These are phyloP conservation scores for Fraxinus albicans DNA, from an alignment of 305 asterid genomes.

Conservation along the genomic window DNA sequence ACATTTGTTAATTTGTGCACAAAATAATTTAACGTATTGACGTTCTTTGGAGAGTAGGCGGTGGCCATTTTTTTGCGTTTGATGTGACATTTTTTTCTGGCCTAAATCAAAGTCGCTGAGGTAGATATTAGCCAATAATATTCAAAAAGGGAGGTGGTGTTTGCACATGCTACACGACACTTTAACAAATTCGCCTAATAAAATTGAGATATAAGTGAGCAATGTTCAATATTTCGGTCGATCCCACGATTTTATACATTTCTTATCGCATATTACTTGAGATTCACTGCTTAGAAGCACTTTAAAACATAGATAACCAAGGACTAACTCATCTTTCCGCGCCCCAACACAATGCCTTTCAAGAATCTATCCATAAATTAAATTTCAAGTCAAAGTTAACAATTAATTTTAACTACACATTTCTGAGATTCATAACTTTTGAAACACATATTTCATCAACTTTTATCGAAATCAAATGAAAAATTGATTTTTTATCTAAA, in stretches of 20 bases:
- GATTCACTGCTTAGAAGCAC: neutral
- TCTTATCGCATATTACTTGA: neutral
- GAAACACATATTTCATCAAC: too few relatives aligned
- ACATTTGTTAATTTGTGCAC: neutral
- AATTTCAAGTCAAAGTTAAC: too few relatives aligned
- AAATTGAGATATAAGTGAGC: neutral
- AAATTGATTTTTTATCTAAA: too few relatives aligned
- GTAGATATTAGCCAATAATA: neutral
- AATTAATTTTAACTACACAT: too few relatives aligned
- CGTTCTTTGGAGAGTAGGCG: neutral
- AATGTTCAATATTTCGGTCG: neutral
- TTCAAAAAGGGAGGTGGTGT: neutral
- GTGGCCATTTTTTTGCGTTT: neutral
- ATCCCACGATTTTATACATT: neutral
- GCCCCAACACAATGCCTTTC: neutral
- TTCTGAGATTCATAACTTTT: too few relatives aligned
- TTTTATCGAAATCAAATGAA: too few relatives aligned
- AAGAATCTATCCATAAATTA: neutral
- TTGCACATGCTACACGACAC: neutral
- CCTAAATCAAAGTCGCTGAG: neutral
- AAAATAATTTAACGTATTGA: neutral
- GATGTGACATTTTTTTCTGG: neutral
- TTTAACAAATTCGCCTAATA: neutral
- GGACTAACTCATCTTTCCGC: neutral
- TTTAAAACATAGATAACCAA: neutral